Evolutionary conservation across 1,284 basidiomycete species (phyloP).

Genomic region (Naganishia albida): DNA sequence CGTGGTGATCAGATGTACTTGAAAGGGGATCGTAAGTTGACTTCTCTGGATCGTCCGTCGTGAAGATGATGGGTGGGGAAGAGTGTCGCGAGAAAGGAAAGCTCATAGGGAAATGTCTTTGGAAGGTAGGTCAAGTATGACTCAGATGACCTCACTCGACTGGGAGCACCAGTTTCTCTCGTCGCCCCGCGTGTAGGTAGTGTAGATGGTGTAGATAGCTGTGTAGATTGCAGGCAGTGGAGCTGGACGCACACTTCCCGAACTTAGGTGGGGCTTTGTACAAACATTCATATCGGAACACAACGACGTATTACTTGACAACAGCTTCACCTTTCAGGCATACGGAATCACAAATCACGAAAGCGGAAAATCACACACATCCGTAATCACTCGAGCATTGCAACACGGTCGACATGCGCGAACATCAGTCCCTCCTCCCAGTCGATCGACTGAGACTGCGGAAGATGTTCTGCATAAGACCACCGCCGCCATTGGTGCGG

Average conservation of each 20-base stretch:
- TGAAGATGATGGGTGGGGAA: too few relatives aligned
- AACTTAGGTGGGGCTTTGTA: not conserved
- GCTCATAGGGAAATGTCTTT: too few relatives aligned
- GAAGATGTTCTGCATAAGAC: conserved; percentile 49
- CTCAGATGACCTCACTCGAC: too few relatives aligned
- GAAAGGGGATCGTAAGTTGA: too few relatives aligned
- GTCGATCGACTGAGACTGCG: conserved; percentile 49
- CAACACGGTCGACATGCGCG: not conserved
- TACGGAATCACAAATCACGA: not conserved
- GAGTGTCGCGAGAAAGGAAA: too few relatives aligned
- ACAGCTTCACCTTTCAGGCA: not conserved
- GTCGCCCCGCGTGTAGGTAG: too few relatives aligned
- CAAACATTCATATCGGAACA: conserved; percentile 4
- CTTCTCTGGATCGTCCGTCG: too few relatives aligned
- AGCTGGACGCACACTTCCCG: not conserved
- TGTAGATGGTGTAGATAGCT: too few relatives aligned
- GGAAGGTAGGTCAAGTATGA: too few relatives aligned
- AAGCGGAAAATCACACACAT: not conserved
- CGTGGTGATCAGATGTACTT: too few relatives aligned
- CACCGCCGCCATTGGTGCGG: conserved; percentile 37
- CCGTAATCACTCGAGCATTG: not conserved
- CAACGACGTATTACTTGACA: conserved; percentile 23
- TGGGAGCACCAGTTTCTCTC: too few relatives aligned
- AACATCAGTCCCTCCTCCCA: conserved; percentile 10
- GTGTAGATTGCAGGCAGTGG: too few relatives aligned